A percentile compares a stretch with the other conserved stretches of the same genome.
Evolutionary conservation across 2,329 filamentous ascomycete genomes (phyloP).

Genomic region (Hymenoscyphus linearis): DNA sequence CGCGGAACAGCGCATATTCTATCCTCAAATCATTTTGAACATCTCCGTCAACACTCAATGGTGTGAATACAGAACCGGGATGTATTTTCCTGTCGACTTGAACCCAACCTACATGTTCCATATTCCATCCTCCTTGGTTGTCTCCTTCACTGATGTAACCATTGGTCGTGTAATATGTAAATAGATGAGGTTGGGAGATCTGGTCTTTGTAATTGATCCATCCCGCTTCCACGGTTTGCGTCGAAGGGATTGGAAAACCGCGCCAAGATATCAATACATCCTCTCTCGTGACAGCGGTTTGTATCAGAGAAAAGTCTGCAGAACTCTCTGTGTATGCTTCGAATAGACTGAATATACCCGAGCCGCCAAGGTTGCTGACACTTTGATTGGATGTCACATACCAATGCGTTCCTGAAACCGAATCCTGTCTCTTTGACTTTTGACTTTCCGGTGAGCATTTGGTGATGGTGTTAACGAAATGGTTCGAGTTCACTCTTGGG

Average conservation of each 20-base stretch:
- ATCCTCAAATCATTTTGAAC: constrained; percentile 7
- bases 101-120: constrained; percentile 15
- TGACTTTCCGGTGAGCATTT: not conserved
- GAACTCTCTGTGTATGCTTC: constrained; percentile 8
- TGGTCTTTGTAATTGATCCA: constrained; percentile 18
- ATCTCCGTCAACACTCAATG: not conserved
- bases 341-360: constrained; percentile 13
- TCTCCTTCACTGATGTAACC: constrained; percentile 9
- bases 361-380: constrained; percentile 12
- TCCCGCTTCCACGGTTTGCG: constrained; percentile 17
- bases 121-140: constrained; percentile 14
- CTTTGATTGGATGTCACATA: constrained; percentile 11
- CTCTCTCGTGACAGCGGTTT: constrained; percentile 12
- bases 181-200: constrained; percentile 11
- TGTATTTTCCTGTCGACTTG: constrained; percentile 11
- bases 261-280: not conserved
- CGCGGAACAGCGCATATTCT: constrained; percentile 11
- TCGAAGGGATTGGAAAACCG: not conserved
- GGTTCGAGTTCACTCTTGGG: constrained; percentile 3
- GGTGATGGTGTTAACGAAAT: not conserved
- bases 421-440: constrained; percentile 5
- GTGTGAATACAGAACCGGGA: constrained; percentile 13
- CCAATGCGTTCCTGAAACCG: constrained; percentile 9
- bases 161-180: constrained; percentile 16
- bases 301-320: constrained; percentile 15